These are phyloP conservation scores for Penicillium sumatraense DNA, from an alignment of 2,329 filamentous ascomycete genomes.

Conservation along the genomic window DNA sequence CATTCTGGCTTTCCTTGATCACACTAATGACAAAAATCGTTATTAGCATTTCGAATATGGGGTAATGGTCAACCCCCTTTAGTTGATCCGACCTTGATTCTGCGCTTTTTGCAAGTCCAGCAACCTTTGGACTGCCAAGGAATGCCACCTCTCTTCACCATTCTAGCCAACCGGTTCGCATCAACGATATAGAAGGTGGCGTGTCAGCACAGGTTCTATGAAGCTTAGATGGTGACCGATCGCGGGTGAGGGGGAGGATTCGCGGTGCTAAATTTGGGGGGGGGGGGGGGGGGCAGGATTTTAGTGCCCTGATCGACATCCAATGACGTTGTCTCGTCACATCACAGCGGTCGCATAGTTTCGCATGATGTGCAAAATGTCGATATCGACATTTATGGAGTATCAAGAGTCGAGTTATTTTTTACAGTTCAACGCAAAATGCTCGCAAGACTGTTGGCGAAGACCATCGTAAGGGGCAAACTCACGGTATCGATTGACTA, in stretches of 20 bases:
- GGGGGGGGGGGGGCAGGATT: too few relatives aligned
- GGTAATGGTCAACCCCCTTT: not conserved
- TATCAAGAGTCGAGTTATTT: too few relatives aligned
- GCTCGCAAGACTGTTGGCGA: too few relatives aligned
- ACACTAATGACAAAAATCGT: not conserved
- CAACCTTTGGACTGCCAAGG: constrained; percentile 13
- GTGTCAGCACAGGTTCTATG: not conserved
- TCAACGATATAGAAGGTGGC: not conserved
- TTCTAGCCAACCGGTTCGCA: not conserved
- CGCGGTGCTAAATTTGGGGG: not conserved
- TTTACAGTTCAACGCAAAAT: too few relatives aligned
- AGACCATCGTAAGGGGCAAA: too few relatives aligned
- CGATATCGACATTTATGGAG: too few relatives aligned
- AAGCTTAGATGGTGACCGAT: not conserved
- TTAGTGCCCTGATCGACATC: not conserved
- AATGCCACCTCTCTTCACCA: constrained; percentile 6
- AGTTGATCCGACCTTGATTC: constrained; percentile 5
- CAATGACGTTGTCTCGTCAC: not conserved
- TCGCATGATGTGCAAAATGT: too few relatives aligned
- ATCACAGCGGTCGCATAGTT: not conserved
- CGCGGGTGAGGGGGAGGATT: not conserved
- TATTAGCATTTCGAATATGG: not conserved
- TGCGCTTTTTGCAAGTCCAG: constrained; percentile 7
- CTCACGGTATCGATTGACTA: too few relatives aligned
- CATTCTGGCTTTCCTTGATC: constrained; percentile 11